Percentiles rank a stretch among this genome's conserved stretches.
These are phyloP conservation scores for Diaporthe nobilis DNA, from an alignment of 2,329 filamentous ascomycete species.

Conservation along the genomic window DNA sequence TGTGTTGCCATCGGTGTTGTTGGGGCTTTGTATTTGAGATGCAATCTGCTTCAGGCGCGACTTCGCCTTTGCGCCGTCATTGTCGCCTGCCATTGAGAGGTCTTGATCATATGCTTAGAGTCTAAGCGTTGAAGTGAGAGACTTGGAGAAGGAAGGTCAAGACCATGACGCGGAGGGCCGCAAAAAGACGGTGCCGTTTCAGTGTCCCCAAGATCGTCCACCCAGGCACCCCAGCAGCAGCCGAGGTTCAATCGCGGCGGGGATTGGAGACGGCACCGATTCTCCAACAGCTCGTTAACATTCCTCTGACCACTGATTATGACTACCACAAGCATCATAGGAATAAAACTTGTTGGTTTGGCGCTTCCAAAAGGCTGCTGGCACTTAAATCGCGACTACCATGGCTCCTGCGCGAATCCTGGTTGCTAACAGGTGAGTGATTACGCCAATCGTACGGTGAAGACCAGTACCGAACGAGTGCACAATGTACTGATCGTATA, in stretches of 20 bases:
- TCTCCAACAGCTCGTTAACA: not conserved
- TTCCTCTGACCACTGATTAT: not conserved
- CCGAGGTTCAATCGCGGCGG: slow-evolving; percentile 25
- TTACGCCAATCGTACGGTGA: not conserved
- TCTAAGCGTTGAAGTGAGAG: not conserved
- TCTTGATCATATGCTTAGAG: not conserved
- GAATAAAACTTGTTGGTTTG: not conserved
- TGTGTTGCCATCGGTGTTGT: not conserved
- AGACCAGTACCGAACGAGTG: not conserved
- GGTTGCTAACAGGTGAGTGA: slow-evolving; percentile 33
- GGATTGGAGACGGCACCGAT: not conserved
- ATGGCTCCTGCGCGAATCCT: slow-evolving; percentile 26
- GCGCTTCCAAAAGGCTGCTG: not conserved
- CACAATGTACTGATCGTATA: slow-evolving; percentile 51
- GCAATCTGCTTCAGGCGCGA: slow-evolving; percentile 63
- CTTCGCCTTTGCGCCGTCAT: slow-evolving; percentile 49
- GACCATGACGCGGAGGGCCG: not conserved
- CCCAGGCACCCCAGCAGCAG: slow-evolving; percentile 3
- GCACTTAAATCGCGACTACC: not conserved
- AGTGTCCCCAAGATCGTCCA: not conserved
- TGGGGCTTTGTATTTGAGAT: slow-evolving; percentile 53
- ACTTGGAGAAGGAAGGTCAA: not conserved
- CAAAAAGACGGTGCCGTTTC: not conserved
- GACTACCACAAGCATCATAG: not conserved
- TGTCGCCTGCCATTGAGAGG: slow-evolving; percentile 14